Evolutionary conservation across 1,139 yeast genomes (phyloP).

Genomic region (Schwanniomyces etchellsii): DNA sequence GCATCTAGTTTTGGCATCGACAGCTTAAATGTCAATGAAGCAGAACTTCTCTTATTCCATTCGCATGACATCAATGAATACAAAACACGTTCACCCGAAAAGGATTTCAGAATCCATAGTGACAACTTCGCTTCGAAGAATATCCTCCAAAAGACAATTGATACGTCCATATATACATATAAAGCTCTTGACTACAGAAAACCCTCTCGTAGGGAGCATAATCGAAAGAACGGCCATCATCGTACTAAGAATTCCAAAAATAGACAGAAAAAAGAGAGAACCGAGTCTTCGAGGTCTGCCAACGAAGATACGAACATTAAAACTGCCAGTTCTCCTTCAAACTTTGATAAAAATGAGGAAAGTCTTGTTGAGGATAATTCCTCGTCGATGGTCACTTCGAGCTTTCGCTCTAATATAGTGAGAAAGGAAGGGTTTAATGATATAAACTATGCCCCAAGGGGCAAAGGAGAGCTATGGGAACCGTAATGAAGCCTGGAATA

Average conservation of each 20-base stretch:
- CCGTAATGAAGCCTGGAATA: too few relatives aligned
- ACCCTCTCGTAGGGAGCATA: not conserved
- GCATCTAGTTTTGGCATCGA: conserved; percentile 48
- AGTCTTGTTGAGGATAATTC: conserved; percentile 11
- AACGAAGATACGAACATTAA: conserved; percentile 1
- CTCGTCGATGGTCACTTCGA: conserved; percentile 6
- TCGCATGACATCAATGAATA: conserved; percentile 30
- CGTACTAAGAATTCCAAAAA: conserved; percentile 4
- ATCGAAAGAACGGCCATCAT: conserved; percentile 4
- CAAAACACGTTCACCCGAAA: conserved; percentile 23
- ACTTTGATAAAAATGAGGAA: conserved; percentile 1
- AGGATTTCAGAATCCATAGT: conserved; percentile 17
- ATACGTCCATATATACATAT: conserved; percentile 32
- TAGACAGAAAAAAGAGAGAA: conserved; percentile 2
- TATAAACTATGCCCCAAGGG: conserved; percentile 52
- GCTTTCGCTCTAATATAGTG: conserved; percentile 19
- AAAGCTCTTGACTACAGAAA: conserved; percentile 5
- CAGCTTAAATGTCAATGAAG: conserved; percentile 48
- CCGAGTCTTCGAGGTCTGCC: not conserved
- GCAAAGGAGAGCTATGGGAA: conserved; percentile 47
- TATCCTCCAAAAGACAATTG: conserved; percentile 32
- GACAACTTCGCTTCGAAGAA: conserved; percentile 15
- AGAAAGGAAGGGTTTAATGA: conserved; percentile 38
- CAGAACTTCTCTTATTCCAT: conserved; percentile 40
- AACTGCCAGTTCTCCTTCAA: not conserved